phyloP scores from a whole-genome alignment of 1,284 basidiomycete genomes.

The Pholiota adiposa region DNA sequence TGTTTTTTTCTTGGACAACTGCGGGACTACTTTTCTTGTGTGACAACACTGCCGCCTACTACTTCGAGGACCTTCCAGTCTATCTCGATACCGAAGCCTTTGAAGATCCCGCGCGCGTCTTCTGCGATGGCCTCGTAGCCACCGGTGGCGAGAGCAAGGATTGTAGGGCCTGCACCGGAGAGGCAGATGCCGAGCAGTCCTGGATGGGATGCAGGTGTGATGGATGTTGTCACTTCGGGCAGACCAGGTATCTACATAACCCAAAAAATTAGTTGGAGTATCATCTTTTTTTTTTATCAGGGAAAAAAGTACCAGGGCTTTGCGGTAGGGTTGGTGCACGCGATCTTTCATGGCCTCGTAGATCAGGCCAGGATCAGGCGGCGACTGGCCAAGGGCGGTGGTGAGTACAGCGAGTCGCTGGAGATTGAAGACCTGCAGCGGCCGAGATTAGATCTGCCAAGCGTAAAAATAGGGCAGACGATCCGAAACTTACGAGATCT shows the following conservation, averaged over 20 bases:
- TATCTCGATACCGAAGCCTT: conserved; percentile 74
- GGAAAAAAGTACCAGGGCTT: conserved; percentile 65
- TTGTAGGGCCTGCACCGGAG: conserved; percentile 97
- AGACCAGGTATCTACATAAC: conserved; percentile 87
- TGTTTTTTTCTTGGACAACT: conserved; percentile 4
- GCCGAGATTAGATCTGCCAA: not conserved
- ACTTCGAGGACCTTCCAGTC: conserved; percentile 81
- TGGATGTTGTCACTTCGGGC: conserved; percentile 85
- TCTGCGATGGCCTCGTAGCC: conserved; percentile 85
- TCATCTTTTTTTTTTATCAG: too few species aligned
- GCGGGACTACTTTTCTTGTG: conserved; percentile 12
- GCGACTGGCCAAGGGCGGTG: conserved; percentile 88
- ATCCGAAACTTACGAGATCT: conserved; percentile 82
- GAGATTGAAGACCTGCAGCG: conserved; percentile 95
- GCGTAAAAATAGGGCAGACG: not conserved
- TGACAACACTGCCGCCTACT: conserved; percentile 56
- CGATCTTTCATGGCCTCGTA: conserved; percentile 99
- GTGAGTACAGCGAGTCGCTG: conserved; percentile 98
- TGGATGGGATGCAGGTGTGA: conserved; percentile 89
- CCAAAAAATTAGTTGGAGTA: too few species aligned
- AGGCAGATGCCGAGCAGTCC: conserved; percentile 97
- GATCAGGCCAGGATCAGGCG: conserved; percentile 92
- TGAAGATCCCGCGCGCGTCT: conserved; percentile 80
- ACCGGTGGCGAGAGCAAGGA: conserved; percentile 91
- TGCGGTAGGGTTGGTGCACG: conserved; percentile 97